Base-by-base conservation (phyloP, 306 rosid genomes). In the Sphenostylis stenocarpa region DNA sequence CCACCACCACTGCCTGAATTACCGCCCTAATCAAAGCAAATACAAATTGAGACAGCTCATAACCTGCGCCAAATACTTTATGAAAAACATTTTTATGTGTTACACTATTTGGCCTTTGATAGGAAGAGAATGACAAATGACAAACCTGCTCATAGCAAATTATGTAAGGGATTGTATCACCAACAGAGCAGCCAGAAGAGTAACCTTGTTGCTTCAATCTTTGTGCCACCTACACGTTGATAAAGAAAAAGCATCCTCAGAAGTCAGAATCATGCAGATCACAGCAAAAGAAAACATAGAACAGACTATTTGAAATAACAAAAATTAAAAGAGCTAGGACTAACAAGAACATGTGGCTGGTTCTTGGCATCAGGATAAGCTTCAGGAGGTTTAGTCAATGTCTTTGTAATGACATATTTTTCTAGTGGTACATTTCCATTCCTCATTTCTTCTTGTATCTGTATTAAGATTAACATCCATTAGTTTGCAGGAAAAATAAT, bases 281-380 rank as follows among this genome's bases (percentile, higher is more conserved):
- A 67, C 26, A 28, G 62, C 4, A 74, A 47, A 80, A 52, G 24
- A 57, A 68, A 70, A 61, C 70, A 53, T 20, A 51, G 28, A 70
- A 51, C 47, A 51, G 61, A 69, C 16, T 6, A 7, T 67, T 60
- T 60, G 41, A 68, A 39, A 55, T 38, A 71, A 77, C 23, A 51
- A 61, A 48, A 60, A 72, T 58, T 36, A 2, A 16, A 56, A 71
- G 29, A 76, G 14, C 47, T 52, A 62, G 67, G 58, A 83, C 96
- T 86, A 79, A 95, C 98, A 75, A 89, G 93, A 79, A 95, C 97
- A 79, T 95, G 98, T 33, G 97, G 98, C 85, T 95, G 98, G 84
- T 90, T 95, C 91, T 87, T 95, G 81, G 97, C 98, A 80, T 95
- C 98, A 15, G 98, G 92, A 81, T 92, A 95, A 23, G 96, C 97